These are phyloP conservation scores for Evernia prunastri DNA, from an alignment of 495 filamentous ascomycete genomes.

Conservation along the genomic window DNA sequence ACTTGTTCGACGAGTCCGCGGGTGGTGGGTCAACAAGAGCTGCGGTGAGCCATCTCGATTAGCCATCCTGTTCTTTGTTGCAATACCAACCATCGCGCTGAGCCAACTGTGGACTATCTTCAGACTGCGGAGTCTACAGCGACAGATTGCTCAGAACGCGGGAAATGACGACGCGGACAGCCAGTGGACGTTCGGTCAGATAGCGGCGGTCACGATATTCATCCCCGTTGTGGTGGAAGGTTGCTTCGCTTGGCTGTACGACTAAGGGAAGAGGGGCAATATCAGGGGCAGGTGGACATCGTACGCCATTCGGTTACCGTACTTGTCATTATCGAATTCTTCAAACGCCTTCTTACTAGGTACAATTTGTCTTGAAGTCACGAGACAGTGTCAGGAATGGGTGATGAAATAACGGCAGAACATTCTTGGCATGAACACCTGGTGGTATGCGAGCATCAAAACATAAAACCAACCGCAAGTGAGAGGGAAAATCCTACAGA, in stretches of 20 bases:
- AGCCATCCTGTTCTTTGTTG: conserved; percentile 14
- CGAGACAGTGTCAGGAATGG: no score
- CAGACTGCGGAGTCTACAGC: conserved; percentile 27
- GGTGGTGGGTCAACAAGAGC: neutral
- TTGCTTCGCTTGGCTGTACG: conserved; percentile 16
- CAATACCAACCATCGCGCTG: conserved; percentile 23
- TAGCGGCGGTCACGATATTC: conserved; percentile 33
- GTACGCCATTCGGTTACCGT: no score
- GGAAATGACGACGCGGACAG: conserved; percentile 26
- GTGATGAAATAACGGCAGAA: no score
- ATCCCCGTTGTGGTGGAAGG: conserved; percentile 31
- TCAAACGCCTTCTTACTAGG: no score
- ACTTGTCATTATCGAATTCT: no score
- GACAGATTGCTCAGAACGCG: conserved; percentile 22
- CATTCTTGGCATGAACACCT: no score
- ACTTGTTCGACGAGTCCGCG: conserved; percentile 4
- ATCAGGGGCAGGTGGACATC: no score
- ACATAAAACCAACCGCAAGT: no score
- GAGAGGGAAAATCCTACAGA: no score
- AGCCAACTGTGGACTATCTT: conserved; percentile 32
- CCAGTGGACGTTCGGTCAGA: conserved; percentile 36
- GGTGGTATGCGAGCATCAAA: no score
- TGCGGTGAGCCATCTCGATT: neutral
- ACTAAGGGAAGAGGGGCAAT: neutral
- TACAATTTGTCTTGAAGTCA: no score